Conservation (phyloP, 2,329 filamentous ascomycete species). For the Calonectria henricotiae region DNA sequence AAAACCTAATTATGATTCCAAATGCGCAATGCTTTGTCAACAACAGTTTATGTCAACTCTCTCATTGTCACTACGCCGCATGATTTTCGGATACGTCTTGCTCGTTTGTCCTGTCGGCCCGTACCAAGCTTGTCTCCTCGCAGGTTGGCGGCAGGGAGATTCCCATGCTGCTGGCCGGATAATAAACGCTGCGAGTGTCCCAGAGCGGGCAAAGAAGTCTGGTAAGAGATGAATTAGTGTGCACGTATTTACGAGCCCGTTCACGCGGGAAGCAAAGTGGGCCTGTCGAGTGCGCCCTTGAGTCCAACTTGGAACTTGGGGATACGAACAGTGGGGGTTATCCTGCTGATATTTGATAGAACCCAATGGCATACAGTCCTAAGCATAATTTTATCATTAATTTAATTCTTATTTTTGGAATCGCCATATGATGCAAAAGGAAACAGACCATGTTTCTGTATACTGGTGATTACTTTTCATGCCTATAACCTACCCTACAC, state of each 20-base stretch:
- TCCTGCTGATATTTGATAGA: too few relatives aligned
- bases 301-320: not conserved
- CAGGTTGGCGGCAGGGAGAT: not conserved
- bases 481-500: too few relatives aligned
- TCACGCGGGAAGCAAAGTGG: not conserved
- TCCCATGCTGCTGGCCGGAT: not conserved
- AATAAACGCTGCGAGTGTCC: not conserved
- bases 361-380: too few relatives aligned
- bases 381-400: too few relatives aligned
- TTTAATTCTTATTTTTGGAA: too few relatives aligned
- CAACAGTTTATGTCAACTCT: too few relatives aligned
- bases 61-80: not conserved
- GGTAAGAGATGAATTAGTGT: not conserved
- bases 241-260: not conserved
- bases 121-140: not conserved
- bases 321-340: not conserved
- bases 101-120: not conserved
- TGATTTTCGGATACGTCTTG: not conserved
- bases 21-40: not conserved
- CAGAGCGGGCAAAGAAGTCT: not conserved
- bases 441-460: too few relatives aligned
- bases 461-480: too few relatives aligned
- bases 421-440: too few relatives aligned
- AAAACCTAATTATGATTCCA: not conserved
- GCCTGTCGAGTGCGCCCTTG: not conserved